A percentile compares a stretch with the other conserved stretches of the same genome.
These are phyloP conservation scores for Akanthomyces muscarius DNA, from an alignment of 2,329 filamentous ascomycete genomes.

Conservation along the genomic window DNA sequence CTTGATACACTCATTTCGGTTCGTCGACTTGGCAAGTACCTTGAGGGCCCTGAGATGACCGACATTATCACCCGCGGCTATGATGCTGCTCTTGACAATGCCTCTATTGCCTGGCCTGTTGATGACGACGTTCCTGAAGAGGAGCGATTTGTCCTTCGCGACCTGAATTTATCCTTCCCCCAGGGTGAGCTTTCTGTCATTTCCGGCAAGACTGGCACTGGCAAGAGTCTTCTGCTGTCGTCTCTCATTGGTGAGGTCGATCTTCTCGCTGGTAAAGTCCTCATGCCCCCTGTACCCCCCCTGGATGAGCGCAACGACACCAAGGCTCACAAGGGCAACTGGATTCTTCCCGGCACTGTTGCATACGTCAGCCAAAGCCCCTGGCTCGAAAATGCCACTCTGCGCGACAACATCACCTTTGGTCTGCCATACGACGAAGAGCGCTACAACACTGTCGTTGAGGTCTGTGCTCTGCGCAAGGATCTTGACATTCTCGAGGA, in stretches of 20 bases:
- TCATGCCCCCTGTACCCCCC: constrained; percentile 47
- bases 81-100: constrained; percentile 61
- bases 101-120: constrained; percentile 70
- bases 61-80: constrained; percentile 51
- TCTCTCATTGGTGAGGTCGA: constrained; percentile 74
- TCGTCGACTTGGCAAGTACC: constrained; percentile 66
- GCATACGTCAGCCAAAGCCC: constrained; percentile 77
- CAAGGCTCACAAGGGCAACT: constrained; percentile 59
- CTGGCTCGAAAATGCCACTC: constrained; percentile 79
- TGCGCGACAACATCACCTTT: constrained; percentile 76
- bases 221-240: constrained; percentile 71
- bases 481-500: constrained; percentile 73
- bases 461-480: constrained; percentile 69
- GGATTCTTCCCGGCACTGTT: constrained; percentile 65
- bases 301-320: constrained; percentile 55
- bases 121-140: constrained; percentile 55
- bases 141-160: constrained; percentile 60
- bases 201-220: constrained; percentile 72
- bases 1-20: constrained; percentile 72
- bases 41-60: constrained; percentile 61
- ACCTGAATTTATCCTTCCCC: constrained; percentile 65
- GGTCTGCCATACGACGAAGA: constrained; percentile 64
- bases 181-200: constrained; percentile 66
- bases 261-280: constrained; percentile 58
- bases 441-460: constrained; percentile 67